Percentiles rank a stretch among this genome's conserved stretches.
These are phyloP conservation scores for Wallacemonas collosoma DNA, from an alignment of 208 protist genomes.

Conservation along the genomic window DNA sequence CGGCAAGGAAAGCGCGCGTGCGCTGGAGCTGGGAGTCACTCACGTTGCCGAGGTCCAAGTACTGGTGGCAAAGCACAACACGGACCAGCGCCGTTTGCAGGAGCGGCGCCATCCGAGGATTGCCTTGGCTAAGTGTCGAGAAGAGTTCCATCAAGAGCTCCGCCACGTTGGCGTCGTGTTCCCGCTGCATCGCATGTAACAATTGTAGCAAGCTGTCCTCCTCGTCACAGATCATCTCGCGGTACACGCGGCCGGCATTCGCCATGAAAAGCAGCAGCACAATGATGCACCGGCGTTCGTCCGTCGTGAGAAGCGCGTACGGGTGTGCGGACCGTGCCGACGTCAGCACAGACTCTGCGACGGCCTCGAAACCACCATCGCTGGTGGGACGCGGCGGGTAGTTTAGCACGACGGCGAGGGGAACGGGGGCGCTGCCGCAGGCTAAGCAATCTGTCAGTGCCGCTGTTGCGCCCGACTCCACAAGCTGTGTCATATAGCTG, in stretches of 20 bases:
- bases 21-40: slow-evolving; percentile 11
- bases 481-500: slow-evolving; percentile 73
- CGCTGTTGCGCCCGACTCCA: slow-evolving; percentile 63
- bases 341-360: not conserved
- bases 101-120: slow-evolving; percentile 37
- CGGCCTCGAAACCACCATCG: not conserved
- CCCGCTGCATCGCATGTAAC: slow-evolving; percentile 52
- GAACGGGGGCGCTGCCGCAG: slow-evolving; percentile 12
- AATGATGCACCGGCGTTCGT: slow-evolving; percentile 55
- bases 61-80: slow-evolving; percentile 32
- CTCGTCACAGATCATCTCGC: slow-evolving; percentile 86
- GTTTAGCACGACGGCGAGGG: slow-evolving; percentile 7
- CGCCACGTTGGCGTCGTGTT: slow-evolving; percentile 47
- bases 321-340: not conserved
- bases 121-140: slow-evolving; percentile 66
- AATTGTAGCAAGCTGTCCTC: slow-evolving; percentile 60
- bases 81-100: slow-evolving; percentile 68
- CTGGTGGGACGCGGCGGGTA: not conserved
- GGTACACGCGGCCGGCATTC: slow-evolving; percentile 86
- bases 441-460: slow-evolving; percentile 70
- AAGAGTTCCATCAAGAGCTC: slow-evolving; percentile 66
- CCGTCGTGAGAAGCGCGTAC: slow-evolving; percentile 22
- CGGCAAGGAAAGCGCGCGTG: not conserved
- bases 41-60: slow-evolving; percentile 14
- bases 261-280: slow-evolving; percentile 77